phyloP scores from a whole-genome alignment of 805 yeast genomes.

The Candida michaelii region DNA sequence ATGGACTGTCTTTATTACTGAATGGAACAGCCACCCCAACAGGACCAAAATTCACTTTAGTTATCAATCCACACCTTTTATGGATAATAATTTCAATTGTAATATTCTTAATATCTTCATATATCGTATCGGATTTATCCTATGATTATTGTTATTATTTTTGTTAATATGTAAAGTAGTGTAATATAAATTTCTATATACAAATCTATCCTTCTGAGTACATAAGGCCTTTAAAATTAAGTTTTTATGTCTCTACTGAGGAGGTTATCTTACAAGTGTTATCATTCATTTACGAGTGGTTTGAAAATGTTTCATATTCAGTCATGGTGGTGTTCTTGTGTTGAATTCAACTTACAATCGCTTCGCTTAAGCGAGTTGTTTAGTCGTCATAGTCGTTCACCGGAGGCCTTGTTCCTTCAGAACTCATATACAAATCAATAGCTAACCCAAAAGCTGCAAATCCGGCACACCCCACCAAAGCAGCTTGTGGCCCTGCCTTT shows the following conservation, averaged over 20 bases:
- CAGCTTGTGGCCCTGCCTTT: conserved; percentile 92
- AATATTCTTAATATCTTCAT: conserved; percentile 12
- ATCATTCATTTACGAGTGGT: too few relatives aligned
- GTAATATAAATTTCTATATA: conserved; percentile 5
- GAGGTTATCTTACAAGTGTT: too few relatives aligned
- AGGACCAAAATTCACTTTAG: too few relatives aligned
- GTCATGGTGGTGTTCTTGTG: too few relatives aligned
- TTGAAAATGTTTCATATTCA: too few relatives aligned
- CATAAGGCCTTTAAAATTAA: too few relatives aligned
- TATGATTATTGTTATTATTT: conserved; percentile 43
- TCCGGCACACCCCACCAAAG: conserved; percentile 91
- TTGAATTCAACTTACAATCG: too few relatives aligned
- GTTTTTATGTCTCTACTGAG: background rate
- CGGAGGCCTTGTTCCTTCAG: conserved; percentile 84
- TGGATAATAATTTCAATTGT: background rate
- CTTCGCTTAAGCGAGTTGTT: too few relatives aligned
- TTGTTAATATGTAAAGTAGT: conserved; percentile 21
- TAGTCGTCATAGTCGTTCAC: conserved; percentile 74
- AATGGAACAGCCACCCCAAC: too few relatives aligned
- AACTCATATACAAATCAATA: conserved; percentile 80
- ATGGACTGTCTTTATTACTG: too few relatives aligned
- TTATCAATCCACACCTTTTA: too few relatives aligned
- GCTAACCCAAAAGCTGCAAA: conserved; percentile 95
- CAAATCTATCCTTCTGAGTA: background rate
- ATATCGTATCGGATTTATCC: conserved; percentile 26